Conservation (phyloP, 257 asterid genomes). For the Fraxinus anomala region DNA sequence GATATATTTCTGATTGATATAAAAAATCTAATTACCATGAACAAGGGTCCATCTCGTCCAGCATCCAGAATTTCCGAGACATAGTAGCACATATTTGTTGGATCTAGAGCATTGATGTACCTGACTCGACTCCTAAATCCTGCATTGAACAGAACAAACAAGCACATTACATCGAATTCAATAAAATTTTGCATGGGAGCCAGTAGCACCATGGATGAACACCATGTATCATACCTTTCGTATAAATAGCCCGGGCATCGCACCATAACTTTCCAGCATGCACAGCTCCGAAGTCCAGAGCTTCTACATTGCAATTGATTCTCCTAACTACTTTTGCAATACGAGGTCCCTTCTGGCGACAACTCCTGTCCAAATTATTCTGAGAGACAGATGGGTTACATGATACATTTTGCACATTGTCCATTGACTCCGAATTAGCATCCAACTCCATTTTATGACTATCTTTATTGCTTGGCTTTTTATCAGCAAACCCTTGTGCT, state of each 20-base stretch:
- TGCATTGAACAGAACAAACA: slow-evolving; percentile 45
- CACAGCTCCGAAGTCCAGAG: slow-evolving; percentile 65
- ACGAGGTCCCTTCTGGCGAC: slow-evolving; percentile 97
- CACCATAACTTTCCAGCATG: slow-evolving; percentile 75
- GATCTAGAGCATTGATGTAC: slow-evolving; percentile 75
- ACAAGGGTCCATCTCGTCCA: slow-evolving; percentile 74
- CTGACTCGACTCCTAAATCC: slow-evolving; percentile 91
- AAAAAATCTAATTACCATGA: slow-evolving; percentile 60
- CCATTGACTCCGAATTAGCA: slow-evolving; percentile 48
- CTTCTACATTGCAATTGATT: slow-evolving; percentile 80
- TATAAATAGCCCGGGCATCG: slow-evolving; percentile 81
- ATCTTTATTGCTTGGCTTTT: slow-evolving; percentile 35
- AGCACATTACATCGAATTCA: slow-evolving; percentile 24
- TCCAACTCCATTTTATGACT: slow-evolving; percentile 45
- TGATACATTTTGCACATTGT: slow-evolving; percentile 43
- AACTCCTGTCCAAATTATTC: slow-evolving; percentile 65
- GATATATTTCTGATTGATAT: slow-evolving; percentile 3
- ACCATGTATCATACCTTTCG: slow-evolving; percentile 59
- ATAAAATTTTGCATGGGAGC: slow-evolving; percentile 13
- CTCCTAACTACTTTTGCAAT: slow-evolving; percentile 94
- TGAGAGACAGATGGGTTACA: slow-evolving; percentile 47
- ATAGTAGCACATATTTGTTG: slow-evolving; percentile 71
- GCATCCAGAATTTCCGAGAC: slow-evolving; percentile 84
- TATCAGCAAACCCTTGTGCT: slow-evolving; percentile 40
- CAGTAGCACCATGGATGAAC: slow-evolving; percentile 12